Evolutionary conservation across 2,329 filamentous ascomycete species (phyloP).

Genomic region (Plectosphaerella plurivora): DNA sequence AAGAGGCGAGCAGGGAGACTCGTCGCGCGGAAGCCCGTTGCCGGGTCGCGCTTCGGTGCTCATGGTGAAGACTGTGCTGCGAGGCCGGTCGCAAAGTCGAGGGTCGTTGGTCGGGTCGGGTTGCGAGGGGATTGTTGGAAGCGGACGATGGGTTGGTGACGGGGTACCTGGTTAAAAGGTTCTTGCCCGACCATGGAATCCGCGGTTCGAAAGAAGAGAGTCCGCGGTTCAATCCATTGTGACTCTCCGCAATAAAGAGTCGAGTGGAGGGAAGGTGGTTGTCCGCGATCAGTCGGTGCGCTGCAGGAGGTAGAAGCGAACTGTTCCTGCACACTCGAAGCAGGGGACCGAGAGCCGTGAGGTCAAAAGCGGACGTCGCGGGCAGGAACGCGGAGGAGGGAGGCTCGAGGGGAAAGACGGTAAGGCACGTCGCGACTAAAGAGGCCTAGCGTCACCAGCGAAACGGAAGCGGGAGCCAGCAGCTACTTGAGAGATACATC

Average conservation of each 20-base stretch:
- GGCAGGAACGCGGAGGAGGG: neutral
- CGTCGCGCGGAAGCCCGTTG: slow-evolving; percentile 17
- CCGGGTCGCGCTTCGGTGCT: slow-evolving; percentile 5
- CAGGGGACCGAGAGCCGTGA: too few species aligned
- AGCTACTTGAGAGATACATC: too few species aligned
- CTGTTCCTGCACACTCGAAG: too few species aligned
- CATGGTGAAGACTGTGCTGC: slow-evolving; percentile 6
- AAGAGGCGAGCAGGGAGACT: slow-evolving; percentile 47
- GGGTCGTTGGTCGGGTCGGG: slow-evolving; percentile 6
- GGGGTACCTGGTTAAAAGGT: too few species aligned
- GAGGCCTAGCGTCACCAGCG: too few species aligned
- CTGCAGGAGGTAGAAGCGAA: too few species aligned
- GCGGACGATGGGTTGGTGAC: neutral
- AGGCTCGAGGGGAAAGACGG: neutral
- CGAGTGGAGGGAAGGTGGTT: too few species aligned
- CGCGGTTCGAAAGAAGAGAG: slow-evolving; percentile 6
- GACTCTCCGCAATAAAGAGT: slow-evolving; percentile 1
- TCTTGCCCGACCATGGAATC: too few species aligned
- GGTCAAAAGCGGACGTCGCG: neutral
- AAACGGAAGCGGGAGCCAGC: too few species aligned
- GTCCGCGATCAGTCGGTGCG: too few species aligned
- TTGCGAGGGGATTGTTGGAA: slow-evolving; percentile 1
- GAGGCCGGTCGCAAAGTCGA: slow-evolving; percentile 7
- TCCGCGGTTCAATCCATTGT: slow-evolving; percentile 8
- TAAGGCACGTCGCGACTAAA: neutral